These are phyloP conservation scores for Pinus taeda DNA, from an alignment of 75 land plant species.

Conservation along the genomic window DNA sequence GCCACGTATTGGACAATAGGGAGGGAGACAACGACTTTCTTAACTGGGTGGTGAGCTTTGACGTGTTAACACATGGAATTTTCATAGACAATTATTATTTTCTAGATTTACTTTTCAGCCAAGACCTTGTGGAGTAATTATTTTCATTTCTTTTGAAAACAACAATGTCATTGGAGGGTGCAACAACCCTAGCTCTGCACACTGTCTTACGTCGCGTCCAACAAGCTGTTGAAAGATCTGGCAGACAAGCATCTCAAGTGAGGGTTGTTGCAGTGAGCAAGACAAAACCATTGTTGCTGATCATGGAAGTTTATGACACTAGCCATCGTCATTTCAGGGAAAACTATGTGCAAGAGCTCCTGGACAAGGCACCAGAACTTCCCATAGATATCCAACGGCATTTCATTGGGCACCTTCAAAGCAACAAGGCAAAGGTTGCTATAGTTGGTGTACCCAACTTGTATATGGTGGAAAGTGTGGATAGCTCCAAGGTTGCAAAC, in stretches of 20 bases:
- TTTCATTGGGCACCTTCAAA: no score
- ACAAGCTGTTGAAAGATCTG: conserved; percentile 54
- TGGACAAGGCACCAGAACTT: conserved; percentile 52
- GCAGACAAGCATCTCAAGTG: conserved; percentile 28
- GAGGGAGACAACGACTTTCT: no score
- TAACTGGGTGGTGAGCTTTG: no score
- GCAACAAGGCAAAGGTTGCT: no score
- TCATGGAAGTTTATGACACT: conserved; percentile 73
- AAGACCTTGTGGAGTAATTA: no score
- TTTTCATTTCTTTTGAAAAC: no score
- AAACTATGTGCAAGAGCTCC: conserved; percentile 87
- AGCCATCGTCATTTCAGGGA: conserved; percentile 87
- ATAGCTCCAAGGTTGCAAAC: conserved; percentile 32
- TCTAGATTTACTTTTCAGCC: no score
- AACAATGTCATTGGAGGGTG: no score
- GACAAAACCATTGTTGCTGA: conserved; percentile 71
- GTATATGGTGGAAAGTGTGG: conserved; percentile 56
- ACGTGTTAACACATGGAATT: no score
- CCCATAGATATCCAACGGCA: no score
- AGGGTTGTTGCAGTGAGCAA: conserved; percentile 80
- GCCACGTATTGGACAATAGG: no score
- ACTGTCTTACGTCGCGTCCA: conserved; percentile 35
- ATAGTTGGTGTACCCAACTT: conserved; percentile 30
- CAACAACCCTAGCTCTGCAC: conserved; percentile 38
- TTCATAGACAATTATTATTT: no score